Evolutionary conservation across 2,329 filamentous ascomycete species (phyloP).

Genomic region (Fusarium graminum): DNA sequence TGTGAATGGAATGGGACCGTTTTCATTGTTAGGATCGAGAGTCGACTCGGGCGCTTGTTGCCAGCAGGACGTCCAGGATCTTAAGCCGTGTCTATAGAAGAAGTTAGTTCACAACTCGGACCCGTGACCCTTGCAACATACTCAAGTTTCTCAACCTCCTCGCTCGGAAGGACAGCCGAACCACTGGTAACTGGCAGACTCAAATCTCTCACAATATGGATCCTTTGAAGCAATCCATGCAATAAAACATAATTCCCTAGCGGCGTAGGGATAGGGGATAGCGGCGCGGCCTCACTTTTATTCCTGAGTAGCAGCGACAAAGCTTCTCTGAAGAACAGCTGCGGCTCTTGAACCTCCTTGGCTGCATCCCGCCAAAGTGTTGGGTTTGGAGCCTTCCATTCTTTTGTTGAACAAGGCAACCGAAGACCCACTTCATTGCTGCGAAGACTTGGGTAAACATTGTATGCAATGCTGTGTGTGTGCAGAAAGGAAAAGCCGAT

Average conservation of each 20-base stretch:
- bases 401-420: slow-evolving; percentile 53
- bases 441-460: slow-evolving; percentile 54
- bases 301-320: slow-evolving; percentile 52
- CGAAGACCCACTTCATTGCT: slow-evolving; percentile 55
- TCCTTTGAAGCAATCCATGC: slow-evolving; percentile 55
- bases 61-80: slow-evolving; percentile 57
- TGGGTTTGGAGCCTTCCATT: slow-evolving; percentile 54
- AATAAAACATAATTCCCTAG: slow-evolving; percentile 56
- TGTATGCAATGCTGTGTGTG: slow-evolving; percentile 56
- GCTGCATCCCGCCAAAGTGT: slow-evolving; percentile 10
- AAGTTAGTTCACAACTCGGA: not conserved
- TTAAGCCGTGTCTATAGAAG: slow-evolving; percentile 49
- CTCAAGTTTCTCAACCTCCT: slow-evolving; percentile 56
- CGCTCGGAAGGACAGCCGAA: slow-evolving; percentile 50
- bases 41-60: slow-evolving; percentile 56
- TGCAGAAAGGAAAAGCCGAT: slow-evolving; percentile 57
- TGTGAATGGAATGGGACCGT: slow-evolving; percentile 58
- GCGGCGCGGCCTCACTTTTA: slow-evolving; percentile 36
- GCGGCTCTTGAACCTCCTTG: slow-evolving; percentile 49
- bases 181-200: slow-evolving; percentile 53
- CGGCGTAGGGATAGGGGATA: slow-evolving; percentile 53
- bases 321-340: slow-evolving; percentile 55
- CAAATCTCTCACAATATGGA: slow-evolving; percentile 56
- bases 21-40: slow-evolving; percentile 57
- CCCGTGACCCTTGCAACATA: slow-evolving; percentile 25